Evolutionary conservation across 805 yeast genomes (phyloP).

Genomic region (Candida mattraensis): DNA sequence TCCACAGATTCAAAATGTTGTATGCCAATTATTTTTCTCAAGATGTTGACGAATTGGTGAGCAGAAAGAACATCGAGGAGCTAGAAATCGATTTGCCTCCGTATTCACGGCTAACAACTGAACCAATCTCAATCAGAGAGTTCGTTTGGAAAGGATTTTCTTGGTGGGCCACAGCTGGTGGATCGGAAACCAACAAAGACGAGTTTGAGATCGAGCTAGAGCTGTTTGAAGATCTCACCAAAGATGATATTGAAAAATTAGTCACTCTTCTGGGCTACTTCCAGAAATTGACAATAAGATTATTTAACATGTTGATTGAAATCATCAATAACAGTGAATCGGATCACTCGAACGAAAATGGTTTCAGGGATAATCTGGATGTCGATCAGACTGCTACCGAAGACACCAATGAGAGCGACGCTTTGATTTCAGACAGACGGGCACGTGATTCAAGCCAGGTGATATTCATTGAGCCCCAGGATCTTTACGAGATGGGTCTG

Average conservation of each 20-base stretch:
- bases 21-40: slow-evolving; percentile 19
- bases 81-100: slow-evolving; percentile 18
- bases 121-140: slow-evolving; percentile 55
- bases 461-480: slow-evolving; percentile 41
- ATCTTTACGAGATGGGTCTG: slow-evolving; percentile 56
- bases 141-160: slow-evolving; percentile 67
- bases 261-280: slow-evolving; percentile 48
- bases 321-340: slow-evolving; percentile 35
- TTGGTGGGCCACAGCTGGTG: slow-evolving; percentile 91
- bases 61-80: slow-evolving; percentile 11
- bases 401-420: slow-evolving; percentile 13
- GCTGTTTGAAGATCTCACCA: slow-evolving; percentile 22
- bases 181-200: slow-evolving; percentile 40
- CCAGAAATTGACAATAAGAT: slow-evolving; percentile 45
- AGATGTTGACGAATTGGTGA: slow-evolving; percentile 5
- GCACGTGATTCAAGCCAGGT: slow-evolving; percentile 8
- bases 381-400: slow-evolving; percentile 12
- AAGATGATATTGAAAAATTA: slow-evolving; percentile 26
- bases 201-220: slow-evolving; percentile 40
- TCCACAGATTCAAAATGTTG: slow-evolving; percentile 35
- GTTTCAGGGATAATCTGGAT: slow-evolving; percentile 8
- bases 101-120: slow-evolving; percentile 32
- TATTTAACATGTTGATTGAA: slow-evolving; percentile 40
- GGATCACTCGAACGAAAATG: slow-evolving; percentile 17
- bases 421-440: slow-evolving; percentile 4